phyloP scores from a whole-genome alignment of 768 basidiomycete genomes.

The Auricularia cornea region DNA sequence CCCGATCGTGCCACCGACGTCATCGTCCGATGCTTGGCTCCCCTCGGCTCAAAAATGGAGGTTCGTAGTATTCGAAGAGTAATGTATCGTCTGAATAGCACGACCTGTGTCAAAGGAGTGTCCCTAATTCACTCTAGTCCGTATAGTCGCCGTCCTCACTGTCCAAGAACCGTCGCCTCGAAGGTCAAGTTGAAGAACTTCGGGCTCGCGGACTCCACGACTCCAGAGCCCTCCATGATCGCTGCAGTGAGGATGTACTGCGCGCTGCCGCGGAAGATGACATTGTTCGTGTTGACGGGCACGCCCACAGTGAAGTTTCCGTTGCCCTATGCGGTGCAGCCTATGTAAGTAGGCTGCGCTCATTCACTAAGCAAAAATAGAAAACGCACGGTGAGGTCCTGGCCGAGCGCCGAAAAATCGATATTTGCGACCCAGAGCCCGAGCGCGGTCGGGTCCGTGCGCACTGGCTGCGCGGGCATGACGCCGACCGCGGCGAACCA shows the following conservation, averaged over 20 bases:
- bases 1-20: too few species aligned
- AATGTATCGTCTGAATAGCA: too few species aligned
- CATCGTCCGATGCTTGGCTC: too few species aligned
- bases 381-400: neutral
- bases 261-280: neutral
- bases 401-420: neutral
- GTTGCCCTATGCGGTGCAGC: neutral
- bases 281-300: neutral
- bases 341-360: neutral
- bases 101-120: neutral
- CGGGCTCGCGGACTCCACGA: neutral
- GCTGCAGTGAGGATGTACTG: neutral
- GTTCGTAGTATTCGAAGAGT: too few species aligned
- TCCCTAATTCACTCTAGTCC: too few species aligned
- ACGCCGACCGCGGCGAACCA: neutral
- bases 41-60: too few species aligned
- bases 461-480: neutral
- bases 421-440: neutral
- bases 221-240: neutral
- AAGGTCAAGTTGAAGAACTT: neutral
- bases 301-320: neutral
- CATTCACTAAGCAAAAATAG: neutral
- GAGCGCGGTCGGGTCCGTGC: neutral
- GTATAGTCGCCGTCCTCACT: neutral
- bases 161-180: neutral